These are phyloP conservation scores for Dictyostelium purpureum DNA, from an alignment of 78 protist species.

Conservation along the genomic window DNA sequence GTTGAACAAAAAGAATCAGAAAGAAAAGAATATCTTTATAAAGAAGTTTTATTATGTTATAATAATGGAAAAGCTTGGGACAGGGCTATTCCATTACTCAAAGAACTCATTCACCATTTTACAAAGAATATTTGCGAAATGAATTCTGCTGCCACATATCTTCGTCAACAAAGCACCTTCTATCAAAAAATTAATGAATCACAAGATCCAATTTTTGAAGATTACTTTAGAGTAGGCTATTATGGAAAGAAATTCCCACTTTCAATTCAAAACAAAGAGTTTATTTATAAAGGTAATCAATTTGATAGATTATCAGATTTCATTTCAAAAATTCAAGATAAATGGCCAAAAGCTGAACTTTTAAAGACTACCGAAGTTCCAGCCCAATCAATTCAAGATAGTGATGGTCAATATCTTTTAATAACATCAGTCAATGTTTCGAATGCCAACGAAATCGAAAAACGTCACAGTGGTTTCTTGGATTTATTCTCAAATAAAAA, in stretches of 20 bases:
- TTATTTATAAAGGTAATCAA: conserved; percentile 79
- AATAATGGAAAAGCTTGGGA: conserved; percentile 88
- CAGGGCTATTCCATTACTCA: conserved; percentile 69
- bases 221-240: conserved; percentile 88
- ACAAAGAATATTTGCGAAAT: conserved; percentile 74
- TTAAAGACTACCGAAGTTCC: conserved; percentile 64
- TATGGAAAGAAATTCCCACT: conserved; percentile 83
- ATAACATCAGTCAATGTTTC: conserved; percentile 57
- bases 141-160: conserved; percentile 46
- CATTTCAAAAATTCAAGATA: conserved; percentile 50
- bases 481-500: conserved; percentile 12
- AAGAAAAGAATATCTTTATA: conserved; percentile 61
- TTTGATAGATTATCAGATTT: conserved; percentile 71
- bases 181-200: conserved; percentile 62
- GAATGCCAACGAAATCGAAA: conserved; percentile 42
- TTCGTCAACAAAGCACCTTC: conserved; percentile 59
- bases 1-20: conserved; percentile 71
- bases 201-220: conserved; percentile 47
- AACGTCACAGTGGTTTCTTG: conserved; percentile 23
- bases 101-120: conserved; percentile 67
- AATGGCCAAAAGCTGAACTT: conserved; percentile 81
- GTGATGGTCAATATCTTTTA: conserved; percentile 35
- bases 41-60: conserved; percentile 43
- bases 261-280: conserved; percentile 45
- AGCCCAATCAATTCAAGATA: conserved; percentile 35